Percentiles rank a stretch among this genome's conserved stretches.
These are phyloP conservation scores for Elaeis guineensis DNA, from an alignment of 176 grass and related monocot species.

Conservation along the genomic window DNA sequence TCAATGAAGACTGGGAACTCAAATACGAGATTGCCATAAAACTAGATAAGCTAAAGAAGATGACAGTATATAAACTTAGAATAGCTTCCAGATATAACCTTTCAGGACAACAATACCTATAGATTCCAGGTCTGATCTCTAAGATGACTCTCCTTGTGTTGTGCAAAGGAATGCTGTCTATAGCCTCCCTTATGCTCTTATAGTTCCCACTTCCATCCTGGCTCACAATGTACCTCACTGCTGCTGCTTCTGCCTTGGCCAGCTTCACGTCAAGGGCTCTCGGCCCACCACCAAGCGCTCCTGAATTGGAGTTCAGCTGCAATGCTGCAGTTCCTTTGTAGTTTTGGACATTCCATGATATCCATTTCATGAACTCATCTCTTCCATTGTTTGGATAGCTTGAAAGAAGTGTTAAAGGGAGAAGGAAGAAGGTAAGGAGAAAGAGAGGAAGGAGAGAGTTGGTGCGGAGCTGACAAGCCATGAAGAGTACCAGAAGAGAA, in stretches of 20 bases:
- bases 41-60: too few species aligned
- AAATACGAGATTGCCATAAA: too few species aligned
- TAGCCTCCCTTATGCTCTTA: constrained; percentile 27
- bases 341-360: constrained; percentile 21
- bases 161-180: constrained; percentile 25
- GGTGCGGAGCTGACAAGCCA: too few species aligned
- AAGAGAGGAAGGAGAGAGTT: too few species aligned
- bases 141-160: constrained; percentile 41
- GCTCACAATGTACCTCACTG: constrained; percentile 30
- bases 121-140: constrained; percentile 38
- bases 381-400: too few species aligned
- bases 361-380: too few species aligned
- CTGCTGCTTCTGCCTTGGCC: constrained; percentile 18
- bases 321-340: neutral
- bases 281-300: constrained; percentile 1
- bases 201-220: constrained; percentile 30
- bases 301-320: constrained; percentile 15
- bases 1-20: too few species aligned
- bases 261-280: constrained; percentile 19
- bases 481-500: too few species aligned
- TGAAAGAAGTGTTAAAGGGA: too few species aligned
- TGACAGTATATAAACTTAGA: too few species aligned
- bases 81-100: neutral
- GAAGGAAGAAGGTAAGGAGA: too few species aligned
- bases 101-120: constrained; percentile 15